These are phyloP conservation scores for Saksenaea vasiformis DNA, from an alignment of 371 early-diverging fungal species.

Conservation along the genomic window DNA sequence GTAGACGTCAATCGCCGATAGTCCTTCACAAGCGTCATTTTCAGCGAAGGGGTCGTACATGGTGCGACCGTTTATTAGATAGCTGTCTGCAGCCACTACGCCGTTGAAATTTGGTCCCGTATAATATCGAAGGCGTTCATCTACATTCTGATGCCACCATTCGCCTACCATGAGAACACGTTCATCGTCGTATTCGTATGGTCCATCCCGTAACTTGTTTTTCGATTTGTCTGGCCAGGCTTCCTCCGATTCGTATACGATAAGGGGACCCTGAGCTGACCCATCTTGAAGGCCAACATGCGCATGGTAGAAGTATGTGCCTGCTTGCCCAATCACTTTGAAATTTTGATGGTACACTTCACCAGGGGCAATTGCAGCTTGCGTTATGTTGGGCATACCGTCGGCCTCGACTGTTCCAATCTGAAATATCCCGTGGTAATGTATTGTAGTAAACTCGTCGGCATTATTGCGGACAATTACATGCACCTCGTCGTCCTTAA, in stretches of 20 bases:
- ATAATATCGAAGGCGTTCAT: constrained; percentile 23
- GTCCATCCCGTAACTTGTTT: constrained; percentile 27
- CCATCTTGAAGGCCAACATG: constrained; percentile 44
- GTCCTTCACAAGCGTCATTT: constrained; percentile 24
- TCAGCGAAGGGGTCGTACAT: constrained; percentile 13
- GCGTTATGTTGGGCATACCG: constrained; percentile 48
- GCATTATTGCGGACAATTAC: constrained; percentile 32
- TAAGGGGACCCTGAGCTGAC: constrained; percentile 40
- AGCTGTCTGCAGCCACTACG: constrained; percentile 37
- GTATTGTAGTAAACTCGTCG: constrained; percentile 20
- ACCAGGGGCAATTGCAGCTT: constrained; percentile 38
- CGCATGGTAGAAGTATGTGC: constrained; percentile 54
- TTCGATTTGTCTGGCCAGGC: constrained; percentile 20
- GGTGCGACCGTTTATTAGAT: constrained; percentile 47
- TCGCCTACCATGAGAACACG: constrained; percentile 40
- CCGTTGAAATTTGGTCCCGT: constrained; percentile 22
- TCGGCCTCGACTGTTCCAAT: constrained; percentile 38
- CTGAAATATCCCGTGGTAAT: constrained; percentile 49
- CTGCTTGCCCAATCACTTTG: constrained; percentile 31
- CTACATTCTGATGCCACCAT: constrained; percentile 41
- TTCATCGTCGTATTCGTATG: constrained; percentile 48
- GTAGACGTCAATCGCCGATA: constrained; percentile 34
- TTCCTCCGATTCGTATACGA: constrained; percentile 41
- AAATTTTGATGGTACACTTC: constrained; percentile 30
- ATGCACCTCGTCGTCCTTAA: constrained; percentile 30